Conservation (phyloP, 345 rosid species). For the Salix suchowensis region DNA sequence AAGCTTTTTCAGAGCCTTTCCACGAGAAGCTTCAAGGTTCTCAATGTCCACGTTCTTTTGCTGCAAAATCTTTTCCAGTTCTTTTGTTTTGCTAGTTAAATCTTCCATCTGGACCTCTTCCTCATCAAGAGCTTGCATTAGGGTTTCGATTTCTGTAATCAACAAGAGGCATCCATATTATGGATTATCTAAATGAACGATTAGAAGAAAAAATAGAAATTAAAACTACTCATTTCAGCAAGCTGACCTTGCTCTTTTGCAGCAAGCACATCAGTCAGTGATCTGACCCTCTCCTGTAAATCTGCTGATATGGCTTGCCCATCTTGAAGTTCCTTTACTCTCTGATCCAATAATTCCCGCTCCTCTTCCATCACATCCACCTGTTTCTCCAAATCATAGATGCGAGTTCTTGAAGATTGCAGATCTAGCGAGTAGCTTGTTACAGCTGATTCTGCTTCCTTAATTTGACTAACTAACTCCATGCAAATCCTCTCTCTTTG, state of each 20-base stretch:
- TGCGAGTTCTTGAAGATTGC: conserved; percentile 48
- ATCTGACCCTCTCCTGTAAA: conserved; percentile 52
- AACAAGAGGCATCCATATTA: conserved; percentile 9
- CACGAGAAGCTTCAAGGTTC: conserved; percentile 79
- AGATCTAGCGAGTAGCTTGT: conserved; percentile 54
- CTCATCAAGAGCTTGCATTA: conserved; percentile 97
- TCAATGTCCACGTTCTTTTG: conserved; percentile 61
- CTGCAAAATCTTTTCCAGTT: conserved; percentile 51
- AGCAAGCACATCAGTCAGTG: conserved; percentile 44
- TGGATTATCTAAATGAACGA: neutral
- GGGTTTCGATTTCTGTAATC: conserved; percentile 72
- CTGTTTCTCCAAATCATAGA: conserved; percentile 56
- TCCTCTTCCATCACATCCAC: conserved; percentile 45
- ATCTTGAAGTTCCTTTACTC: conserved; percentile 55
- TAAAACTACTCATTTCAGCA: conserved; percentile 13
- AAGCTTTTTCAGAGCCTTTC: conserved; percentile 75
- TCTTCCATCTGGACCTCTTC: conserved; percentile 91
- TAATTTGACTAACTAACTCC: conserved; percentile 87
- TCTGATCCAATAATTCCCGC: conserved; percentile 44
- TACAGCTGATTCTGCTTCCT: conserved; percentile 79
- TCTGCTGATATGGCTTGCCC: conserved; percentile 43
- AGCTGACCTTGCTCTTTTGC: conserved; percentile 82
- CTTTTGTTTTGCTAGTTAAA: conserved; percentile 53
- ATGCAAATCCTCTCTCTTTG: conserved; percentile 71
- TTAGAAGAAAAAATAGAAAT: neutral